phyloP scores from a whole-genome alignment of 1,284 basidiomycete species.

The Porodaedalea pini region DNA sequence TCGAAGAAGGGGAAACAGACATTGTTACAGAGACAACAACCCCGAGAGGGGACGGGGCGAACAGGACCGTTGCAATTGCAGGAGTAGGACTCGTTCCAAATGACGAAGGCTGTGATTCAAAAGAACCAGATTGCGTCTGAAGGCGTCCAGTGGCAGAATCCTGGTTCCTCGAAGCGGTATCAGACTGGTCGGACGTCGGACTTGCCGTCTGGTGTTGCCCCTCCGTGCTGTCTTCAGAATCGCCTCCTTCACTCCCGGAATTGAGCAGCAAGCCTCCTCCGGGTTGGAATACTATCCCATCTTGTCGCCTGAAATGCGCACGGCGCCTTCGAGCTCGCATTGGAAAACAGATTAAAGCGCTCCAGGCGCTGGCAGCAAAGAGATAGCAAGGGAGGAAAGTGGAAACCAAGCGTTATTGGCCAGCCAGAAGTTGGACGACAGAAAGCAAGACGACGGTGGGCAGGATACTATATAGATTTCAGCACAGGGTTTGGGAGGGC shows the following conservation, averaged over 20 bases:
- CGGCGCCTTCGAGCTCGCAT: constrained; percentile 14
- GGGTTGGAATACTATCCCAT: constrained; percentile 6
- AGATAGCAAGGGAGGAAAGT: neutral
- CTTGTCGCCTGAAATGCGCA: constrained; percentile 6
- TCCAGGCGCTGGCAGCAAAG: constrained; percentile 12
- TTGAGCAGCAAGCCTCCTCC: constrained; percentile 8
- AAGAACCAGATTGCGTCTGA: neutral
- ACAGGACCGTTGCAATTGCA: neutral
- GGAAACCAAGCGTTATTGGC: neutral
- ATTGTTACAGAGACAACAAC: neutral
- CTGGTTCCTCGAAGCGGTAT: neutral
- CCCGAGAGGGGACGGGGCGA: neutral
- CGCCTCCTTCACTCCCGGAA: neutral
- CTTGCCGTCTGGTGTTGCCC: neutral
- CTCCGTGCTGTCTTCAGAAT: neutral
- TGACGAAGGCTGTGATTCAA: neutral
- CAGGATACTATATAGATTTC: neutral
- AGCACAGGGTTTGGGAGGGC: neutral
- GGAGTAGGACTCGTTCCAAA: neutral
- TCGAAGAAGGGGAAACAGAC: neutral
- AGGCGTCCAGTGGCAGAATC: neutral
- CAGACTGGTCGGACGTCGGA: neutral
- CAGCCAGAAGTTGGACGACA: neutral
- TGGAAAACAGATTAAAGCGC: neutral
- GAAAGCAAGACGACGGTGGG: neutral